phyloP scores from a whole-genome alignment of 1,284 basidiomycete genomes.

The Sphagnurus paluster region DNA sequence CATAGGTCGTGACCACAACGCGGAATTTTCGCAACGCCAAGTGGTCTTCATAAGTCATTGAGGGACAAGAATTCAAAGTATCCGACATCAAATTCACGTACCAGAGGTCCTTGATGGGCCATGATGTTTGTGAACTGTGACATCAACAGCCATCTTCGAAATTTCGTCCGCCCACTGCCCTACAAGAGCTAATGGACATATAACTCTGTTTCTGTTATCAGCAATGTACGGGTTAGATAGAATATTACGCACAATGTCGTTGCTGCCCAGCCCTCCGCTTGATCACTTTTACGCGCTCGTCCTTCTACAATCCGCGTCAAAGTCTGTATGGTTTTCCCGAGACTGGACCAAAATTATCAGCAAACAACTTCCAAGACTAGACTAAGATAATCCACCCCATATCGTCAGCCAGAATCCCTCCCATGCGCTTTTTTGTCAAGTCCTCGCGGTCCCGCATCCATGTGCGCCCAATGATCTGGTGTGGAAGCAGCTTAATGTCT shows the following conservation, averaged over 20 bases:
- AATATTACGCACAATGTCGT: constrained; percentile 66
- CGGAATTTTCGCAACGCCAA: constrained; percentile 61
- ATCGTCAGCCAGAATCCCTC: constrained; percentile 92
- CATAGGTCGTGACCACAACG: constrained; percentile 85
- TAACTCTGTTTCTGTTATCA: constrained; percentile 51
- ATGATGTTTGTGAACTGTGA: constrained; percentile 82
- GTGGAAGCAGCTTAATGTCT: constrained; percentile 74
- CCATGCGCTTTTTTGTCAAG: constrained; percentile 64
- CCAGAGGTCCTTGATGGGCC: constrained; percentile 71
- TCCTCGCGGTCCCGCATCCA: constrained; percentile 91
- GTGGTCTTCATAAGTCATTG: constrained; percentile 48
- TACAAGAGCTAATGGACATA: constrained; percentile 84
- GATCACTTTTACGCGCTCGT: constrained; percentile 65
- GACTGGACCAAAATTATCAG: constrained; percentile 39
- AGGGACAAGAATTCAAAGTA: constrained; percentile 4
- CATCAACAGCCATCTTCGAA: constrained; percentile 68
- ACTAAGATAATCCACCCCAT: constrained; percentile 62
- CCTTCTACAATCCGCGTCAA: constrained; percentile 83
- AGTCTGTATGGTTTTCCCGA: constrained; percentile 94
- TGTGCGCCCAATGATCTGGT: constrained; percentile 80
- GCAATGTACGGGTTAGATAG: constrained; percentile 1
- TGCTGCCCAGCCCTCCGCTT: constrained; percentile 67
- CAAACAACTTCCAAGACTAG: constrained; percentile 1
- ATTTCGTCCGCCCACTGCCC: constrained; percentile 92
- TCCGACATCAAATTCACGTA: constrained; percentile 32